Evolutionary conservation across 2,329 filamentous ascomycete genomes (phyloP), one percentile per base, ranked within the genome.

Genomic region (Fusarium domesticum): DNA sequence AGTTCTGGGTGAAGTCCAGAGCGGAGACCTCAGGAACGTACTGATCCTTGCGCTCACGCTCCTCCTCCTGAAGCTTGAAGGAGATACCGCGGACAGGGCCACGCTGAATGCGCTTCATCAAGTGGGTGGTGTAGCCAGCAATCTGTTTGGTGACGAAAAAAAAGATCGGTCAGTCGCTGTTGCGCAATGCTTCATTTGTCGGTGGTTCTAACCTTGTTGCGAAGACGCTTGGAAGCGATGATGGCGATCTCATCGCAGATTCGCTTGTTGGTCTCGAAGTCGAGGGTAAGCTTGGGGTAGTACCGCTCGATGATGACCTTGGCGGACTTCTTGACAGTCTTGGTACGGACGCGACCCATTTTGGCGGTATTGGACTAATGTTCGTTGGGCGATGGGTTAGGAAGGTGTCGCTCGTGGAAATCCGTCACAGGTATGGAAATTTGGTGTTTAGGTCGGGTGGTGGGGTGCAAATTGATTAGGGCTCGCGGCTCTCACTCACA

Each of bases 31-130:
- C 93, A 69, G 93, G 93, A 60, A 98, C 93, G 81, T 96, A 98
- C 82, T 98, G 93, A 81, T 98, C 93, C 88, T 98, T 98, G 74
- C 93, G 87, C 81, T 98, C 93, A 83, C 93, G 89, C 86, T 98
- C 93, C 82, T 98, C 93, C 81, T 98, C 93, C 80, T 98, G 93
- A 53, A 98, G 89, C 85, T 98, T 98, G 91, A 98, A 98, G 76
- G 95, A 98, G 78, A 98, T 98, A 81, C 93, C 93, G 67, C 93
- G 95, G 76, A 98, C 93, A 60, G 93, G 93, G 60, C 93, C 93
- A 74, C 93, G 90, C 83, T 97, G 93, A 67, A 98, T 98, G 77
- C 93, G 93, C 86, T 97, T 97, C 95, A 98, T 98, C 76, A 95
- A 74, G 73, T 95, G 90, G 62, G 93, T 97, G 67, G 92, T 96